Conservation (phyloP, 129 eudicot genomes). For the Chrysanthemum lavandulifolium region DNA sequence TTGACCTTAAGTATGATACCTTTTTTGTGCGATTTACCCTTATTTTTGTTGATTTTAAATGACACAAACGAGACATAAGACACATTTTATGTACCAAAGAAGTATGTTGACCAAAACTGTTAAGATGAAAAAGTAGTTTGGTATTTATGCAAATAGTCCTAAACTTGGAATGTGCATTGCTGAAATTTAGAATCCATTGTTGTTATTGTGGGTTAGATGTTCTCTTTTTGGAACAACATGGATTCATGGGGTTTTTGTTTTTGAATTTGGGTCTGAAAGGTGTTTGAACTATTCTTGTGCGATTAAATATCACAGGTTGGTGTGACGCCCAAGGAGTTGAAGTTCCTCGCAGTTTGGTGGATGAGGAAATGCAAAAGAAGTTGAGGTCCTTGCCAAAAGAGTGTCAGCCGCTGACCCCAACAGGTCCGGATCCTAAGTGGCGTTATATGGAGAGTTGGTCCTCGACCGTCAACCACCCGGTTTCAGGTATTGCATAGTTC, state of each 20-base stretch:
- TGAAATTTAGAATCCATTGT: too few relatives aligned
- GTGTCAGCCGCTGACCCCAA: constrained; percentile 58
- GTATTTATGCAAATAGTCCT: too few relatives aligned
- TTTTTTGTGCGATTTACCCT: too few relatives aligned
- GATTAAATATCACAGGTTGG: constrained; percentile 61
- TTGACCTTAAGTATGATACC: too few relatives aligned
- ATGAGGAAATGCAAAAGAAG: constrained; percentile 77
- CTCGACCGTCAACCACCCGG: constrained; percentile 79
- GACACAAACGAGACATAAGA: too few relatives aligned
- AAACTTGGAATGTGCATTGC: too few relatives aligned
- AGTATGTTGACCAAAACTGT: too few relatives aligned
- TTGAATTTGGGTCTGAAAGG: not conserved
- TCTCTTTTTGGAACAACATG: not conserved
- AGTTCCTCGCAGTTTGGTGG: constrained; percentile 95
- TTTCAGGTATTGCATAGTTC: constrained; percentile 55
- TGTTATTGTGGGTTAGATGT: too few relatives aligned
- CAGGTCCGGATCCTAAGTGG: constrained; percentile 97
- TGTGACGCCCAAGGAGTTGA: constrained; percentile 96
- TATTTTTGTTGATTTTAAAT: too few relatives aligned
- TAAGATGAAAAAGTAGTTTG: too few relatives aligned
- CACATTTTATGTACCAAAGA: too few relatives aligned
- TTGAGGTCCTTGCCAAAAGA: constrained; percentile 69
- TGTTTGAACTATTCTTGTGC: not conserved
- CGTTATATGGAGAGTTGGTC: constrained; percentile 98
- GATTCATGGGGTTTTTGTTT: not conserved